phyloP scores from a whole-genome alignment of 805 yeast genomes.

The Lipomyces orientalis region DNA sequence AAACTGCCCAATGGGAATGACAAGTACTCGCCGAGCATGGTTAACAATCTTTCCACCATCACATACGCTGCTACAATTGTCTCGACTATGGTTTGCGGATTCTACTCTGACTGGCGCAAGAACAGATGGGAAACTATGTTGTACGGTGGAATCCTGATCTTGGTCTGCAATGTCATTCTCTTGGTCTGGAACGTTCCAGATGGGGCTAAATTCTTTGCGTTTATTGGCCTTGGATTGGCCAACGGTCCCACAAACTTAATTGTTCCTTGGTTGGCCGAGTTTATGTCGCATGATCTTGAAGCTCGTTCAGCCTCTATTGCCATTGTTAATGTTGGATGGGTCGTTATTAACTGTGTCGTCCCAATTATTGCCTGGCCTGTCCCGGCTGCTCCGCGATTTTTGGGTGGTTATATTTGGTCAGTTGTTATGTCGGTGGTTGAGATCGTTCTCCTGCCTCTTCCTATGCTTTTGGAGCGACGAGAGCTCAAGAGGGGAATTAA shows the following conservation, averaged over 20 bases:
- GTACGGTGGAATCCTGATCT: conserved; percentile 22
- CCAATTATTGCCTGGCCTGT: conserved; percentile 35
- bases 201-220: conserved; percentile 65
- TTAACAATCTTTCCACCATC: conserved; percentile 58
- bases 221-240: conserved; percentile 38
- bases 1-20: background rate
- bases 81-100: conserved; percentile 41
- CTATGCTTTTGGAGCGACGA: conserved; percentile 17
- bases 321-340: conserved; percentile 33
- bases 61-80: conserved; percentile 66
- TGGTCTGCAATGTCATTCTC: conserved; percentile 50
- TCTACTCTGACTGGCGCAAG: conserved; percentile 52
- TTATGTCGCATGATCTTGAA: conserved; percentile 28
- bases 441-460: conserved; percentile 17
- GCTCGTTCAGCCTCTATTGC: conserved; percentile 32
- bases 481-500: conserved; percentile 21
- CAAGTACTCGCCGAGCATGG: conserved; percentile 16
- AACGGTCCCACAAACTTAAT: conserved; percentile 35
- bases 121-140: conserved; percentile 30
- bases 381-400: conserved; percentile 12
- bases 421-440: conserved; percentile 20
- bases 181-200: conserved; percentile 63
- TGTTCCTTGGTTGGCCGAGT: conserved; percentile 35
- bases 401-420: conserved; percentile 27
- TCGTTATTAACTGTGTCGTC: conserved; percentile 29